Evolutionary conservation across 768 basidiomycete species (phyloP).

Genomic region (Suillus placidus): DNA sequence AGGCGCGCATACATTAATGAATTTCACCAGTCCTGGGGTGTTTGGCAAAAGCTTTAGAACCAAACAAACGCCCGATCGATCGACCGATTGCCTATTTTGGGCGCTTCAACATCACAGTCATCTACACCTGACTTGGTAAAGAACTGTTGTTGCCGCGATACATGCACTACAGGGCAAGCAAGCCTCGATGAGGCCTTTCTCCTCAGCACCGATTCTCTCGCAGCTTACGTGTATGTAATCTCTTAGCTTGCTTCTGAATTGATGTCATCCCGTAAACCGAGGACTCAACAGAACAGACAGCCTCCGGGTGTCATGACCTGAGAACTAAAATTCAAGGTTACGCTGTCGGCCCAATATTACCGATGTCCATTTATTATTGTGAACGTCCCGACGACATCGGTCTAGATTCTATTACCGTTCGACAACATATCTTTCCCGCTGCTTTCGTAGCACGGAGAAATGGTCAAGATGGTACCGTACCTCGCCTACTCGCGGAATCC

Average conservation of each 20-base stretch:
- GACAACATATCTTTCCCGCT: not conserved
- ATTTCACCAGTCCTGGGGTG: slow-evolving; percentile 6
- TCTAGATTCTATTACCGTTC: not conserved
- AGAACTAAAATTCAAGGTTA: not conserved
- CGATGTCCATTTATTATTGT: not conserved
- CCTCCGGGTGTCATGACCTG: not conserved
- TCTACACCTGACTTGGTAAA: not conserved
- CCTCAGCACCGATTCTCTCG: not conserved
- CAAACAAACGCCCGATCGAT: slow-evolving; percentile 12
- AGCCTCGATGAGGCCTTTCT: not conserved
- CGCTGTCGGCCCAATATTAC: not conserved
- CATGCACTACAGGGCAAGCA: not conserved
- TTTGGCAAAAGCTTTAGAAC: slow-evolving; percentile 13
- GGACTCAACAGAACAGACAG: not conserved
- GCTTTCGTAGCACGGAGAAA: not conserved
- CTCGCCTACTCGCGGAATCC: too few relatives aligned
- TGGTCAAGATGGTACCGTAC: not conserved
- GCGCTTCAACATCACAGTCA: not conserved
- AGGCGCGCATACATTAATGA: not conserved
- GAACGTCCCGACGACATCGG: not conserved
- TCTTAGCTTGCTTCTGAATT: not conserved
- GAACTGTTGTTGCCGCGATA: not conserved
- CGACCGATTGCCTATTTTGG: not conserved
- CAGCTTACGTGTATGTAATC: not conserved
- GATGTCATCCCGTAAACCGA: not conserved